Evolutionary conservation across 1,284 basidiomycete genomes (phyloP).

Genomic region (Austropuccinia psidii): DNA sequence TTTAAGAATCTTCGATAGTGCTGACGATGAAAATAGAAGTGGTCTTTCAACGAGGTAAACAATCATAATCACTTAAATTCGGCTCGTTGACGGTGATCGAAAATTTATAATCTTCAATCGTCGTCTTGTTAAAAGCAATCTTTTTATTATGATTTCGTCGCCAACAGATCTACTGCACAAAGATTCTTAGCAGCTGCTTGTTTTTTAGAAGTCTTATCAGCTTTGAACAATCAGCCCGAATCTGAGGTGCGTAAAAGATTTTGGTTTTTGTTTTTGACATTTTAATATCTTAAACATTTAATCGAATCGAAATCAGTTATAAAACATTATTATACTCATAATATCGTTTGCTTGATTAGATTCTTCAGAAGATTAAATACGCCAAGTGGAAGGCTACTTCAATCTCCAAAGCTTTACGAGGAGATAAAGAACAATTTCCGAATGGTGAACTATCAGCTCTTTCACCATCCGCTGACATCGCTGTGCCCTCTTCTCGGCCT

Average conservation of each 20-base stretch:
- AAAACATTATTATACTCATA: slow-evolving; percentile 21
- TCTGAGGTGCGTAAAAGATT: slow-evolving; percentile 44
- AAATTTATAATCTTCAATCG: neutral
- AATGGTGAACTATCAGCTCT: slow-evolving; percentile 50
- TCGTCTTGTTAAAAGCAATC: neutral
- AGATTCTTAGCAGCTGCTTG: slow-evolving; percentile 80
- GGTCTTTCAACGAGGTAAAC: slow-evolving; percentile 58
- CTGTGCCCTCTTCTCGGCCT: no score
- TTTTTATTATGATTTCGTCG: neutral
- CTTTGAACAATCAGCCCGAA: slow-evolving; percentile 56
- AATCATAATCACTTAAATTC: slow-evolving; percentile 56
- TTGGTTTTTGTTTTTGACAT: no score
- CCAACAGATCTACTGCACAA: slow-evolving; percentile 66
- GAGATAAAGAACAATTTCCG: slow-evolving; percentile 61
- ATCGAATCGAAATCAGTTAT: neutral
- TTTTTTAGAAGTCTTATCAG: slow-evolving; percentile 69
- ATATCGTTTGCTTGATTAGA: slow-evolving; percentile 50
- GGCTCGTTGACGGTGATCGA: no score
- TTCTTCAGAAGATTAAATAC: slow-evolving; percentile 70
- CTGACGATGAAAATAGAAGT: slow-evolving; percentile 81
- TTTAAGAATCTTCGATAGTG: slow-evolving; percentile 70
- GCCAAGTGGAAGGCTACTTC: slow-evolving; percentile 88
- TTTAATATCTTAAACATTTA: neutral
- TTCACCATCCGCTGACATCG: no score
- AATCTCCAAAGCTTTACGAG: slow-evolving; percentile 77